Percentiles rank a stretch among this genome's conserved stretches.
phyloP scores from a whole-genome alignment of 345 rosid genomes.

The Populus pruinosa region DNA sequence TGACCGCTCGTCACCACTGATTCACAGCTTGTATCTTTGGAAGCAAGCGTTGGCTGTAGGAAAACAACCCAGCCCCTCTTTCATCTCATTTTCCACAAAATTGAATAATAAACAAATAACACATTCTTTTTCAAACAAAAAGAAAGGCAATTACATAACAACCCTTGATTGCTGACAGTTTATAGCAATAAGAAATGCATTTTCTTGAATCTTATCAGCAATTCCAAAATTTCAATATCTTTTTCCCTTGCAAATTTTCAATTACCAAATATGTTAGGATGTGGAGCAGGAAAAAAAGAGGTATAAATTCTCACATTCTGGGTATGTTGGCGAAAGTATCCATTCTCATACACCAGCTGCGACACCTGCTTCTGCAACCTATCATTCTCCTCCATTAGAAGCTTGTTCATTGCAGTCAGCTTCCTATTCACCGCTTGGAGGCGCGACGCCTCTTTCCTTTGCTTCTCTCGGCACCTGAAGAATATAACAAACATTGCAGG shows the following conservation, averaged over 20 bases:
- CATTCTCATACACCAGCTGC: slow-evolving; percentile 91
- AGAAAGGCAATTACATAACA: background rate
- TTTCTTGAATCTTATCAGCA: background rate
- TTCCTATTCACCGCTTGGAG: slow-evolving; percentile 97
- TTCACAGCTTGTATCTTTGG: slow-evolving; percentile 98
- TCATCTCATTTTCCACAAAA: slow-evolving; percentile 10
- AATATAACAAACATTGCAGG: slow-evolving; percentile 1
- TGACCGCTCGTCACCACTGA: slow-evolving; percentile 98
- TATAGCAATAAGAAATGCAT: background rate
- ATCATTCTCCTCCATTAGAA: slow-evolving; percentile 98
- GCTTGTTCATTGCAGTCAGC: slow-evolving; percentile 96
- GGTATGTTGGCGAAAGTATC: slow-evolving; percentile 94
- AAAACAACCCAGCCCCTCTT: slow-evolving; percentile 12
- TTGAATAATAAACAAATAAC: background rate
- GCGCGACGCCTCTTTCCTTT: slow-evolving; percentile 97
- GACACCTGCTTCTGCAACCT: slow-evolving; percentile 99
- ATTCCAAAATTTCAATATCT: background rate
- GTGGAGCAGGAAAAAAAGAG: background rate
- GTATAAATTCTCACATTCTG: slow-evolving; percentile 53
- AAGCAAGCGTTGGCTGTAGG: slow-evolving; percentile 76
- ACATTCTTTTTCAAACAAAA: background rate
- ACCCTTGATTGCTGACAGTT: background rate
- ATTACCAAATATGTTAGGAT: background rate
- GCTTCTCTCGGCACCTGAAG: slow-evolving; percentile 95
- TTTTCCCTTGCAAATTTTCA: background rate